A percentile compares a stretch with the other conserved stretches of the same genome.
phyloP scores from a whole-genome alignment of 2,329 filamentous ascomycete genomes.

The Fusarium sp. region DNA sequence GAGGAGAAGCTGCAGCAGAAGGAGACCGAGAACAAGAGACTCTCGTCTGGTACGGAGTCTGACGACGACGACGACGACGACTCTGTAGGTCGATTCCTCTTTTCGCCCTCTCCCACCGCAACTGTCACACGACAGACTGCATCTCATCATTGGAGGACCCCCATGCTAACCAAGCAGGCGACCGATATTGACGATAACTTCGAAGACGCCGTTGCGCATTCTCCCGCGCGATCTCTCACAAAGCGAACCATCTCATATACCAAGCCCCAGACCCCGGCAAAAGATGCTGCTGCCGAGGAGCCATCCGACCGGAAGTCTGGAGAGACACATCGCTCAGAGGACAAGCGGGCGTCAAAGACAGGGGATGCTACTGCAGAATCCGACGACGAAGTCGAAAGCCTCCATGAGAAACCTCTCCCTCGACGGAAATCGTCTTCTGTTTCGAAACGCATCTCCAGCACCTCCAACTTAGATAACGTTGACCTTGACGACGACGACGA shows the following conservation, averaged over 20 bases:
- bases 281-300: constrained; percentile 26
- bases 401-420: constrained; percentile 29
- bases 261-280: constrained; percentile 47
- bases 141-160: constrained; percentile 12
- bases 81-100: constrained; percentile 44
- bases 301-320: constrained; percentile 24
- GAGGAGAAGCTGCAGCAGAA: constrained; percentile 30
- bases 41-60: constrained; percentile 49
- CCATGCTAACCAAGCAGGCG: constrained; percentile 43
- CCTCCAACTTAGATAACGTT: constrained; percentile 69
- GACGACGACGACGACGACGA: constrained; percentile 35
- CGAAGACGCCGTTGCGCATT: constrained; percentile 81
- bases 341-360: constrained; percentile 17
- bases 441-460: constrained; percentile 60
- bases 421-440: constrained; percentile 53
- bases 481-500: constrained; percentile 72
- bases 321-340: constrained; percentile 21
- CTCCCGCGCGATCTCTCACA: constrained; percentile 74
- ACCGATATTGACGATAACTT: constrained; percentile 65
- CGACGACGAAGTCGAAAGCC: constrained; percentile 27
- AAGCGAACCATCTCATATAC: constrained; percentile 56
- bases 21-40: constrained; percentile 43
- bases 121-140: constrained; percentile 35
- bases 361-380: constrained; percentile 31
- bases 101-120: constrained; percentile 19